Evolutionary conservation across 768 basidiomycete genomes (phyloP), one percentile per base, ranked within the genome.

Genomic region (Mycena galopus): DNA sequence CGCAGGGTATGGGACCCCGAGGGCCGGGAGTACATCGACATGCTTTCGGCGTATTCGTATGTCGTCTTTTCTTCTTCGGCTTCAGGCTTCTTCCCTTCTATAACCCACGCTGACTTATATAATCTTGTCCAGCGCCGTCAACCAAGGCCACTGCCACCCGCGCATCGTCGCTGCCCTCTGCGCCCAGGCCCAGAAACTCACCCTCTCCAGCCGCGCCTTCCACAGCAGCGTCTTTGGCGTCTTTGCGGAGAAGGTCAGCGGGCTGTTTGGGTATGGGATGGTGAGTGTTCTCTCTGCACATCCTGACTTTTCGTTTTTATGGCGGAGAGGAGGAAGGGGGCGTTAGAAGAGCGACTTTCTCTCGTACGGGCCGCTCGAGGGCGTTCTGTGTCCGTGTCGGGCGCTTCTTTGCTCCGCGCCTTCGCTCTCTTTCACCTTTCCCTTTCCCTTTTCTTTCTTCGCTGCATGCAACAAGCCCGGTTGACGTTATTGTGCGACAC

Each of bases 141-240:
- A 96, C 81, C 96, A 97, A 88, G 96, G 96, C n/a, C 95, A 98
- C 84, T 98, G 96, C 83, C 96, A 97, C 85, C 95, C 96, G 14
- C 87, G 88, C 81, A 95, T 98, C 79, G 91, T 97, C 56, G 87
- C 86, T 14, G 90, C 97, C 10, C 89, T 99, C 53, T 84, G 91
- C 39, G 88, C 91, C 64, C 98, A 99, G 84, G 93, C 97, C 1
- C 91, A 92, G 83, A 93, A 90, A 80, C 89, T 99, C 67, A 98
- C 98, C 0, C 89, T 99, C 58, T 96, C 96, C 6, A 98, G 97
- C 53, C 89, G 98, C 71, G 98, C 98, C 0, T 99, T 99, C 86
- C 96, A 98, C 86, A 98, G 97, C 77, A 92, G 92, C 57, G 88
- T 93, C 74, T 95, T 99, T 75, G 96, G 96, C 0, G 87, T 86